These are phyloP conservation scores for Pyrenula massariospora DNA, from an alignment of 495 filamentous ascomycete genomes.

Conservation along the genomic window DNA sequence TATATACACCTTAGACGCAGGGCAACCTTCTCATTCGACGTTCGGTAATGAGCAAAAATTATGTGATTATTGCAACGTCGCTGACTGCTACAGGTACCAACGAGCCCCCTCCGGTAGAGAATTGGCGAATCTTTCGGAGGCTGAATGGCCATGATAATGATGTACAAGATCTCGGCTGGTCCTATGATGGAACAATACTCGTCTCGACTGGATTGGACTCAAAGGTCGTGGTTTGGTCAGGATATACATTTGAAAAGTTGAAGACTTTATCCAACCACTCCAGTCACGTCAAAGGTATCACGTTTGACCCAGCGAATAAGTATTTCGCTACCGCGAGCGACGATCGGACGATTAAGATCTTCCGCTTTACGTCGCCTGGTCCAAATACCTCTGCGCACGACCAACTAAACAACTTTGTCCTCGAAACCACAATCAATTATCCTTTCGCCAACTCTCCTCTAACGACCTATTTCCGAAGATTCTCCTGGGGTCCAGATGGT, in stretches of 20 bases:
- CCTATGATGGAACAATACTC: slow-evolving; percentile 86
- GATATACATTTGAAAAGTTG: slow-evolving; percentile 93
- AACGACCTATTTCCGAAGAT: slow-evolving; percentile 92
- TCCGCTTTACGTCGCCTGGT: slow-evolving; percentile 79
- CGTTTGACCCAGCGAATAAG: slow-evolving; percentile 97
- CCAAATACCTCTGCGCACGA: slow-evolving; percentile 92
- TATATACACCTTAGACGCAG: slow-evolving; percentile 81
- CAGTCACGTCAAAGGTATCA: slow-evolving; percentile 96
- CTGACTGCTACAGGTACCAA: slow-evolving; percentile 51
- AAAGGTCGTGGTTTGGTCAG: slow-evolving; percentile 96
- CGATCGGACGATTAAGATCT: slow-evolving; percentile 92
- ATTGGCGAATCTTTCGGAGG: slow-evolving; percentile 88
- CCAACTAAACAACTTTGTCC: slow-evolving; percentile 85
- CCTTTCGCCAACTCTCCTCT: slow-evolving; percentile 84
- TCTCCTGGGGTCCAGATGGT: slow-evolving; percentile 95
- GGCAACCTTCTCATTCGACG: slow-evolving; percentile 57
- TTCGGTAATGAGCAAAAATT: slow-evolving; percentile 47
- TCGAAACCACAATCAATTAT: slow-evolving; percentile 72
- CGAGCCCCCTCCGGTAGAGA: slow-evolving; percentile 86
- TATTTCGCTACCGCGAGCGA: slow-evolving; percentile 98
- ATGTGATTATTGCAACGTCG: background rate
- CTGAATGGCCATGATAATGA: slow-evolving; percentile 97
- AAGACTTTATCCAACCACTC: slow-evolving; percentile 85
- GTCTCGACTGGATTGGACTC: slow-evolving; percentile 96
- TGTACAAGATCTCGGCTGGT: slow-evolving; percentile 97